A percentile compares a stretch with the other conserved stretches of the same genome.
Evolutionary conservation across 1,284 basidiomycete species (phyloP).

Genomic region (Mycena sp.): DNA sequence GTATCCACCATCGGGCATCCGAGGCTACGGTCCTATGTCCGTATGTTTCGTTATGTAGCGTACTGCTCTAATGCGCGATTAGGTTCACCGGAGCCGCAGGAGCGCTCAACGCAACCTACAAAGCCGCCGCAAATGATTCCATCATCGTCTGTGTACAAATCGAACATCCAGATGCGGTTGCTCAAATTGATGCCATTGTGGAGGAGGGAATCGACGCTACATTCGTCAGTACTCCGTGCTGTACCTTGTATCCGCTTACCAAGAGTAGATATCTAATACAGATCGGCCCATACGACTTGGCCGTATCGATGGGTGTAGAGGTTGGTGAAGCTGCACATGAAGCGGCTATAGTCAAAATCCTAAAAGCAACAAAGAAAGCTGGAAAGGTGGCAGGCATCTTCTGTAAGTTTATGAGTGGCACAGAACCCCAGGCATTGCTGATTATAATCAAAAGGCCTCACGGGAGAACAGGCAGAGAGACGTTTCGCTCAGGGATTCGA

Average conservation of each 20-base stretch:
- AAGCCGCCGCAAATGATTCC: constrained; percentile 35
- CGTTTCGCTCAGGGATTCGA: constrained; percentile 44
- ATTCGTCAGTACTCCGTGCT: constrained; percentile 25
- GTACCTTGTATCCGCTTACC: neutral
- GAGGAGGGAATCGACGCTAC: constrained; percentile 40
- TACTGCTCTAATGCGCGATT: no score
- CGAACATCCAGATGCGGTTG: constrained; percentile 41
- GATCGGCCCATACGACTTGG: constrained; percentile 44
- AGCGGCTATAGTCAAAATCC: constrained; percentile 39
- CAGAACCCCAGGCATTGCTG: neutral
- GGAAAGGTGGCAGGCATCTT: constrained; percentile 42
- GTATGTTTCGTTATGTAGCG: constrained; percentile 13
- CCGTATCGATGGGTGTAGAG: constrained; percentile 41
- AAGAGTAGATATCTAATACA: neutral
- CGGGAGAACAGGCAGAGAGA: constrained; percentile 41
- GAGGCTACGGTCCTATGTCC: constrained; percentile 46
- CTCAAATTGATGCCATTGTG: constrained; percentile 38
- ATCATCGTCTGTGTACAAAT: constrained; percentile 42
- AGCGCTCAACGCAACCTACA: constrained; percentile 38
- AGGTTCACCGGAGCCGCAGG: no score
- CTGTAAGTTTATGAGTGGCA: constrained; percentile 29
- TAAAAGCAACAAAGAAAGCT: constrained; percentile 34
- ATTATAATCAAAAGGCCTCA: constrained; percentile 33
- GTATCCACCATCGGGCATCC: constrained; percentile 41
- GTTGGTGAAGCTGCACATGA: constrained; percentile 41